A percentile compares a stretch with the other conserved stretches of the same genome.
Conservation (phyloP, 1,139 yeast genomes). For the Arxiozyma telluris region DNA sequence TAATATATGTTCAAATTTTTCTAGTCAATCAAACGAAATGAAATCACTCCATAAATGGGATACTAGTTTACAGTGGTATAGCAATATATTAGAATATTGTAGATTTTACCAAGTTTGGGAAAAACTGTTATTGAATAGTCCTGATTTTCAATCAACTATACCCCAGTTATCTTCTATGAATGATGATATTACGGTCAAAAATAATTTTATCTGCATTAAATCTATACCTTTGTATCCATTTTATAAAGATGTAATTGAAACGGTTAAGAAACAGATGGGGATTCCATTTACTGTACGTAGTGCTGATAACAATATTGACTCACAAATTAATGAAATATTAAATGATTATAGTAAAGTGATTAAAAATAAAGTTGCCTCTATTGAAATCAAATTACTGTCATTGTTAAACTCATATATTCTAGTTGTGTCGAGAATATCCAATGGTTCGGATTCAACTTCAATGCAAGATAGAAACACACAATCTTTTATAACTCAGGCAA, state of each 20-base stretch:
- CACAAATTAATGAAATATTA: background rate
- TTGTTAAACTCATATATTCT: slow-evolving; percentile 19
- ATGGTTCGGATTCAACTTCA: background rate
- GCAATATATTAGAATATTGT: slow-evolving; percentile 12
- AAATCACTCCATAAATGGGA: slow-evolving; percentile 4
- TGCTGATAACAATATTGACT: background rate
- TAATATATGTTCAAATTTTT: background rate
- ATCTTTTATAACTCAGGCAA: slow-evolving; percentile 7
- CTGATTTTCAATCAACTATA: background rate
- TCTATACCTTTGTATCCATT: background rate
- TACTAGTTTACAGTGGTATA: slow-evolving; percentile 13
- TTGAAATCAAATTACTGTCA: slow-evolving; percentile 21
- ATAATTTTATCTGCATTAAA: background rate
- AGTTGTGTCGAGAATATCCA: slow-evolving; percentile 9
- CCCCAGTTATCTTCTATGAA: background rate
- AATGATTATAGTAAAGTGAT: slow-evolving; percentile 7
- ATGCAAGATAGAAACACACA: slow-evolving; percentile 9
- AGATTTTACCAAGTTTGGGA: slow-evolving; percentile 25
- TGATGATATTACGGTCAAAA: no score
- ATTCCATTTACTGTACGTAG: background rate
- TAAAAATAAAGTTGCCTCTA: slow-evolving; percentile 1
- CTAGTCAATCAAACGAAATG: background rate
- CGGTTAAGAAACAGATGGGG: background rate
- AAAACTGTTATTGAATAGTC: slow-evolving; percentile 7
- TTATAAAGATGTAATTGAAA: slow-evolving; percentile 1